phyloP scores from a whole-genome alignment of 2,329 filamentous ascomycete species.

The Aspergillus pseudotamarii region DNA sequence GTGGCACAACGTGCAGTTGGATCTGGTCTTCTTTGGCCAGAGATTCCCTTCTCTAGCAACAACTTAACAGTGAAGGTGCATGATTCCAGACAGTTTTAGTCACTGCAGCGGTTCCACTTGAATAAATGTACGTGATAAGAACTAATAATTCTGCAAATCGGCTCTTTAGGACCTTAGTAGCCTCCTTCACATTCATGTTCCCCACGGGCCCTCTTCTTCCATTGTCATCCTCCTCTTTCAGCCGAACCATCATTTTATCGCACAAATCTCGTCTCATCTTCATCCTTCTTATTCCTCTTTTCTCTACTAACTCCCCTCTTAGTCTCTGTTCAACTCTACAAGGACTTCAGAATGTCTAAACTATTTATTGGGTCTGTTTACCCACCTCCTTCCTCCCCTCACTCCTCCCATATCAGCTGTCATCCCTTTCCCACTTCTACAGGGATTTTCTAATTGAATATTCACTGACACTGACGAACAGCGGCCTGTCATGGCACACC shows the following conservation, averaged over 20 bases:
- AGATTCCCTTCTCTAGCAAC: background rate
- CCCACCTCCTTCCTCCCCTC: constrained; percentile 12
- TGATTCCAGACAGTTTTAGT: constrained; percentile 1
- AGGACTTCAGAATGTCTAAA: constrained; percentile 72
- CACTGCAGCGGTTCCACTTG: constrained; percentile 1
- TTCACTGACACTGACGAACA: constrained; percentile 40
- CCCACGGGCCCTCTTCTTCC: background rate
- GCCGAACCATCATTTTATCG: constrained; percentile 1
- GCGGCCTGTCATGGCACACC: constrained; percentile 98
- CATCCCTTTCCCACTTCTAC: constrained; percentile 15
- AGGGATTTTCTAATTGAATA: background rate
- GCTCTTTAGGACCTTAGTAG: constrained; percentile 3
- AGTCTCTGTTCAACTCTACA: constrained; percentile 9
- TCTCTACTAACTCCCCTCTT: constrained; percentile 9
- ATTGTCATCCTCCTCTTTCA: constrained; percentile 2
- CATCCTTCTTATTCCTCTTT: background rate
- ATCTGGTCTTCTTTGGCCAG: background rate
- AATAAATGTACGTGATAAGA: constrained; percentile 4
- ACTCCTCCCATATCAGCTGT: background rate
- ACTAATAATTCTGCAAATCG: background rate
- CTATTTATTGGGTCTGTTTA: constrained; percentile 84
- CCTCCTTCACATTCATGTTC: constrained; percentile 6
- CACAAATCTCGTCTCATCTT: constrained; percentile 2
- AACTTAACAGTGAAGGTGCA: background rate
- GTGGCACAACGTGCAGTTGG: background rate